Percentiles rank a stretch among this genome's conserved stretches.
These are phyloP conservation scores for Smittium culicis DNA, from an alignment of 371 early-diverging fungal species.

Conservation along the genomic window DNA sequence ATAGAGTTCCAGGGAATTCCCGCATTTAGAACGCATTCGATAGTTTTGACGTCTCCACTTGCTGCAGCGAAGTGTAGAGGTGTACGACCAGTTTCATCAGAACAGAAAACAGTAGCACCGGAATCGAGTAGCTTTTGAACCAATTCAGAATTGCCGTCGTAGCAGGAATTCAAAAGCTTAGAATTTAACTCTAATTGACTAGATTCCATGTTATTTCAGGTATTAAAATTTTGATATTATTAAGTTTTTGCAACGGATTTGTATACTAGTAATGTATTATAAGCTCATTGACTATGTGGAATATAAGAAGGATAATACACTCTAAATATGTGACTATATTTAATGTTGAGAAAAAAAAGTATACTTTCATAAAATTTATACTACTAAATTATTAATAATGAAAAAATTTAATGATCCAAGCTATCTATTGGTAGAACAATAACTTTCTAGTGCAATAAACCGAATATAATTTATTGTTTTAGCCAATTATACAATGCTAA, in stretches of 20 bases:
- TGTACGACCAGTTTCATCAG: conserved; percentile 36
- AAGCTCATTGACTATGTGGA: neutral
- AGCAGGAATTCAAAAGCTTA: conserved; percentile 25
- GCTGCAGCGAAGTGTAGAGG: conserved; percentile 44
- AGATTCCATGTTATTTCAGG: neutral
- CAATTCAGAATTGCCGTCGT: conserved; percentile 21
- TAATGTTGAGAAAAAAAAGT: too few species aligned
- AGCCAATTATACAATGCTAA: too few species aligned
- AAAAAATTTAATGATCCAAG: too few species aligned
- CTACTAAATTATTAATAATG: too few species aligned
- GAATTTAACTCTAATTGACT: conserved; percentile 17
- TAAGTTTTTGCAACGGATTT: too few species aligned
- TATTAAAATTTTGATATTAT: neutral
- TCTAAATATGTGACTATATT: too few species aligned
- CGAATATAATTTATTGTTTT: too few species aligned
- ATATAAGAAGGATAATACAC: too few species aligned
- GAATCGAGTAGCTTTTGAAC: conserved; percentile 19
- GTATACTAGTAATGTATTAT: neutral
- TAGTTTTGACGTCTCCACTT: conserved; percentile 37
- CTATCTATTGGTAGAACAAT: too few species aligned
- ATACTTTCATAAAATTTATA: too few species aligned
- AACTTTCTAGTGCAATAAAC: too few species aligned
- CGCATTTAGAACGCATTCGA: conserved; percentile 35
- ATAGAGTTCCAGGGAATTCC: conserved; percentile 55
- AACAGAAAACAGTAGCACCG: conserved; percentile 30